phyloP scores from a whole-genome alignment of 2,329 filamentous ascomycete species.

The Plectosphaerella sp. region DNA sequence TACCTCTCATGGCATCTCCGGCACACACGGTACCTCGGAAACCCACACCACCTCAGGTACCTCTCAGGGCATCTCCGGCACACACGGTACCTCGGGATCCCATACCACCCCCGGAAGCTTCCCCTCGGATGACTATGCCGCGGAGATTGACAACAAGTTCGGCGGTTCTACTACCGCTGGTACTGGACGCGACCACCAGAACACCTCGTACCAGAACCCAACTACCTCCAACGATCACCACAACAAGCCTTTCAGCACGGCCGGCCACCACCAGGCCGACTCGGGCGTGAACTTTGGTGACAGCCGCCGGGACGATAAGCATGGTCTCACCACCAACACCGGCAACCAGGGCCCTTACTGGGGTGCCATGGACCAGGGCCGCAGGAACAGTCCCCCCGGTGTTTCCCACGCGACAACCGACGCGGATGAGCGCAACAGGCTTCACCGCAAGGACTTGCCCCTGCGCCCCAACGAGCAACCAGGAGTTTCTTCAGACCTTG shows the following conservation, averaged over 20 bases:
- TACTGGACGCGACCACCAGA: not conserved
- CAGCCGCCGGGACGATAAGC: not conserved
- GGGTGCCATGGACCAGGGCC: slow-evolving; percentile 6
- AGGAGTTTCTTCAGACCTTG: not conserved
- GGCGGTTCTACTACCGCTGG: not conserved
- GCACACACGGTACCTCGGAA: no score
- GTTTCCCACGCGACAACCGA: not conserved
- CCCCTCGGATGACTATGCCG: slow-evolving; percentile 3
- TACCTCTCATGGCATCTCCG: no score
- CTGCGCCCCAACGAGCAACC: slow-evolving; percentile 7
- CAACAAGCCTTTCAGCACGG: slow-evolving; percentile 5
- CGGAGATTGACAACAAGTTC: not conserved
- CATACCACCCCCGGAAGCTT: slow-evolving; percentile 7
- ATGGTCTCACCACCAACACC: not conserved
- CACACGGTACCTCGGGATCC: no score
- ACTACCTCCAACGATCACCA: not conserved
- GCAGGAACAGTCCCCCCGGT: not conserved
- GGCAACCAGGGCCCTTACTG: slow-evolving; percentile 4
- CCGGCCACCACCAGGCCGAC: slow-evolving; percentile 2
- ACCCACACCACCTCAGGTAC: no score
- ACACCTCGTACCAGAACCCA: not conserved
- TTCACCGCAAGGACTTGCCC: slow-evolving; percentile 5
- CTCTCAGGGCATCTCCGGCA: no score
- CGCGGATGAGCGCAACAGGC: not conserved
- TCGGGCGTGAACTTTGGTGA: not conserved